Base-by-base conservation (phyloP, 208 protist genomes). In the Trypanosoma brucei region DNA sequence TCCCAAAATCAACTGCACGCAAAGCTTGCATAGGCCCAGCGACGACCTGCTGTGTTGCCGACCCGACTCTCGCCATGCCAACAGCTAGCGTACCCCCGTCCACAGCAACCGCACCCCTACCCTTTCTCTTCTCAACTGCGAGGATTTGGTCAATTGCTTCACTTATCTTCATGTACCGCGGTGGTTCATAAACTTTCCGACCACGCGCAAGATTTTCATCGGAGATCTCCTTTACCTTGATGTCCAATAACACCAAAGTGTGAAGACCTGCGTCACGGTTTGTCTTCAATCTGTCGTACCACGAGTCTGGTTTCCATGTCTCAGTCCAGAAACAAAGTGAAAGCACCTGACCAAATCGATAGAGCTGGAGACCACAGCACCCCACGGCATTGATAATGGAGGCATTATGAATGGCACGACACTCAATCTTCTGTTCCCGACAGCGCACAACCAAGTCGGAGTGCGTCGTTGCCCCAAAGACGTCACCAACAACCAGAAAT, bases 311-410 rank as follows among this genome's bases (percentile, higher is more conserved):
- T 35, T 86, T 68, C 96, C 97, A 99, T 6, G 72, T 97, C 1
- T 99, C 96, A 13, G 95, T 98, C 78, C 95, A 99, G 83, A 99
- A 99, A 54, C 84, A 91, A 33, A 99, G 84, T 14, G 94, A 98
- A 3, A 98, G 83, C 0, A 97, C 98, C 61, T 99, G 93, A 3
- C 99, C 99, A 74, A 98, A 99, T 14, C 90, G 78, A 78, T 99
- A 99, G 1, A 99, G 90, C 75, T 99, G 97, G n/a, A 99, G 77
- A 9, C 99, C 99, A 75, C 96, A 99, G 68, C 86, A 92, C 34
- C 93, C 98, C 36, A 99, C 88, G 22, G 98, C 99, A 76, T 98
- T 99, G 83, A 99, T 99, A 72, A 99, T 99, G 0, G 96, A 98
- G 3, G 98, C 98, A 76, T 99, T 99, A 78, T 99, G 98, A n/a